A percentile compares a stretch with the other conserved stretches of the same genome.
phyloP scores from a whole-genome alignment of 139 green algal genomes.

The Axilococcus clingmanii region DNA sequence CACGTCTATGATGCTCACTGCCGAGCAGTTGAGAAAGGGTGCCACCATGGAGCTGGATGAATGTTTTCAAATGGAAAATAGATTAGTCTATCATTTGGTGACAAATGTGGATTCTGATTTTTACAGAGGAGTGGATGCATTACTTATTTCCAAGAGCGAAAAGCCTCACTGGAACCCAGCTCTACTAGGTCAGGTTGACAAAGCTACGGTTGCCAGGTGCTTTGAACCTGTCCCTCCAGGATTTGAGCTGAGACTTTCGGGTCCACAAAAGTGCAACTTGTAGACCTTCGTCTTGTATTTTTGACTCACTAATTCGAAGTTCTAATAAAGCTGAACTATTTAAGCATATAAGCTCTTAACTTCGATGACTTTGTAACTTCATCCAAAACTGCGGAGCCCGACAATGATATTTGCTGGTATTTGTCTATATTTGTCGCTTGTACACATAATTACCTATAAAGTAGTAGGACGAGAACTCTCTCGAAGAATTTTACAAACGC shows the following conservation, averaged over 20 bases:
- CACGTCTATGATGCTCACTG: conserved; percentile 27
- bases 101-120: conserved; percentile 14
- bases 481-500: not conserved
- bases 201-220: not conserved
- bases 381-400: no score
- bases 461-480: no score
- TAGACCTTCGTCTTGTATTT: no score
- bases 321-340: no score
- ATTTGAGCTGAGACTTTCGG: conserved; percentile 22
- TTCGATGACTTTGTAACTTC: no score
- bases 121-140: conserved; percentile 41
- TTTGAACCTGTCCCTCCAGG: conserved; percentile 11
- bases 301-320: no score
- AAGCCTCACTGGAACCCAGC: conserved; percentile 50
- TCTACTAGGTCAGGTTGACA: conserved; percentile 31
- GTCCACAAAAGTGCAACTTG: not conserved
- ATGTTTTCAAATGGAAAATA: conserved; percentile 56
- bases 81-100: conserved; percentile 21
- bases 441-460: no score
- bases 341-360: no score
- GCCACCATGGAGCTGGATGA: conserved; percentile 24
- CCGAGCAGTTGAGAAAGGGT: conserved; percentile 26
- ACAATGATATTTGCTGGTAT: no score
- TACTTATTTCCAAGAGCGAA: conserved; percentile 62
- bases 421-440: no score